Conservation (phyloP, 805 yeast genomes). For the Pichia ethanolica region DNA sequence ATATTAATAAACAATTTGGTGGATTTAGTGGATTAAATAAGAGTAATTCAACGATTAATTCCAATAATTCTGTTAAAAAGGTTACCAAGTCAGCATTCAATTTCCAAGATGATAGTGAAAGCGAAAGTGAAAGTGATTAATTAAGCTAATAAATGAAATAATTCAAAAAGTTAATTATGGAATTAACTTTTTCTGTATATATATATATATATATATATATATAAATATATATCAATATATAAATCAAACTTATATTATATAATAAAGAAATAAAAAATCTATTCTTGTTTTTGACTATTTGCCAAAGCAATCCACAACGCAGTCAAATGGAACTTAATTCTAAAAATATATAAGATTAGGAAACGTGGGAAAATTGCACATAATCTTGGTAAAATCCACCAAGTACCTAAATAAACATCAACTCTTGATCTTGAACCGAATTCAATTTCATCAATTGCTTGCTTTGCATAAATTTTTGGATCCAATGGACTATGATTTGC, state of each 20-base stretch:
- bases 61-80: not conserved
- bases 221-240: too few relatives aligned
- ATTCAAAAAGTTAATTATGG: slow-evolving; percentile 6
- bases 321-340: slow-evolving; percentile 29
- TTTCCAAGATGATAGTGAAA: slow-evolving; percentile 26
- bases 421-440: slow-evolving; percentile 31
- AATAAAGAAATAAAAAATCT: not conserved
- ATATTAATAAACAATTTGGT: slow-evolving; percentile 4
- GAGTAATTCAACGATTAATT: not conserved
- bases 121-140: slow-evolving; percentile 8
- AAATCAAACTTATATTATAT: too few relatives aligned
- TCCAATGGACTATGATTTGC: slow-evolving; percentile 50
- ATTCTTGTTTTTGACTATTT: slow-evolving; percentile 4
- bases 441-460: slow-evolving; percentile 46
- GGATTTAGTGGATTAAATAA: not conserved
- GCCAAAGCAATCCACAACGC: slow-evolving; percentile 28
- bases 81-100: not conserved
- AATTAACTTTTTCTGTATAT: not conserved
- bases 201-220: too few relatives aligned
- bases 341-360: slow-evolving; percentile 21
- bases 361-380: slow-evolving; percentile 21
- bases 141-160: not conserved
- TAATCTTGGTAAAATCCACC: slow-evolving; percentile 18
- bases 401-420: slow-evolving; percentile 51
- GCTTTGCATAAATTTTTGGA: slow-evolving; percentile 48